phyloP scores from a whole-genome alignment of 1,139 yeast species.

The Meyerozyma guilliermondii region DNA sequence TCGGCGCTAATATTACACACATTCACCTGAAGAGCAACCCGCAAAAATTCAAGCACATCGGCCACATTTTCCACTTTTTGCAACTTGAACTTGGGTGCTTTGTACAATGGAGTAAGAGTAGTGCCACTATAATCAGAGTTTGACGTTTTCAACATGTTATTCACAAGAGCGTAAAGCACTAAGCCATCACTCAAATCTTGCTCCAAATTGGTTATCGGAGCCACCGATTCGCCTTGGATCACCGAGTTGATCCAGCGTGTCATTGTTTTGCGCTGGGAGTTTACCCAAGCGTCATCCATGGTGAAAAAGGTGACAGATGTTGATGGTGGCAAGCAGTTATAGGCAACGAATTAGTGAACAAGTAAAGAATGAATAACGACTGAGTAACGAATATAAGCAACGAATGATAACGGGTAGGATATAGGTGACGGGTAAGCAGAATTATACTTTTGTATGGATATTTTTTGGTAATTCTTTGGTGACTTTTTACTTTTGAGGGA shows the following conservation, averaged over 20 bases:
- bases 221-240: constrained; percentile 1
- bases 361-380: too few species aligned
- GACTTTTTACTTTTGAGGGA: too few species aligned
- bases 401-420: too few species aligned
- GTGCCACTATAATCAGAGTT: not conserved
- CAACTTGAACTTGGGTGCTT: constrained; percentile 46
- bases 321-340: too few species aligned
- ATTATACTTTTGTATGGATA: not conserved
- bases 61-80: constrained; percentile 63
- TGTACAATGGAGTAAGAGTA: constrained; percentile 30
- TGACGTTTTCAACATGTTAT: not conserved
- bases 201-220: constrained; percentile 6
- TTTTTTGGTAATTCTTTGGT: too few species aligned
- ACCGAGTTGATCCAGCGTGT: constrained; percentile 10
- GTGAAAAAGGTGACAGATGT: not conserved
- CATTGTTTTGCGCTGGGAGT: constrained; percentile 10
- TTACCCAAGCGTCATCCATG: constrained; percentile 7
- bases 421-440: too few species aligned
- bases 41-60: constrained; percentile 51
- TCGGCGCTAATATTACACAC: constrained; percentile 62
- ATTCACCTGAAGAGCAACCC: constrained; percentile 46
- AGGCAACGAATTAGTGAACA: too few species aligned
- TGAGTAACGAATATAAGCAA: too few species aligned
- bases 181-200: constrained; percentile 9
- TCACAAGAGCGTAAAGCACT: constrained; percentile 4